These are phyloP conservation scores for Thermoascus crustaceus DNA, from an alignment of 2,329 filamentous ascomycete genomes.

Conservation along the genomic window DNA sequence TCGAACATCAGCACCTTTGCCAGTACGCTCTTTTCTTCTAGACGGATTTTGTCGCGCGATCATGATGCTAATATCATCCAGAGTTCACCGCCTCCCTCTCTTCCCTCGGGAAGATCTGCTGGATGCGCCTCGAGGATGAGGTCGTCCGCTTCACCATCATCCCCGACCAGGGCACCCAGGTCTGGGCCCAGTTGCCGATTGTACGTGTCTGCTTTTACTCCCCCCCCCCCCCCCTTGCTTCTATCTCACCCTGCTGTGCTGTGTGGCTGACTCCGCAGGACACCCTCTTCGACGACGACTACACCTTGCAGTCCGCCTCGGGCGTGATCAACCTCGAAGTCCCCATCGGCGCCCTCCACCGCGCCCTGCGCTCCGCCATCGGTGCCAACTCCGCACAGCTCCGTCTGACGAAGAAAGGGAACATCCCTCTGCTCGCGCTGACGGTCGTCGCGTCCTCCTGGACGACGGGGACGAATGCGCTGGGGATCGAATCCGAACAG, in stretches of 20 bases:
- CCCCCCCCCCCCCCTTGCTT: conserved; percentile 11
- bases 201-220: conserved; percentile 21
- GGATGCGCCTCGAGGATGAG: conserved; percentile 81
- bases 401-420: conserved; percentile 86
- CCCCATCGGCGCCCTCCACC: conserved; percentile 75
- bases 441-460: conserved; percentile 64
- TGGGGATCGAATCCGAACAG: conserved; percentile 43
- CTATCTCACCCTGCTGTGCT: too few species aligned
- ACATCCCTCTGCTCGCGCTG: conserved; percentile 75
- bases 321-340: conserved; percentile 97
- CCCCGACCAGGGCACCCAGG: conserved; percentile 87
- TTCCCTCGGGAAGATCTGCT: conserved; percentile 71
- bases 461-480: conserved; percentile 45
- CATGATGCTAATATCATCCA: conserved; percentile 21
- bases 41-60: conserved; percentile 4
- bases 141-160: conserved; percentile 91
- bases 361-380: conserved; percentile 82
- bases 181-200: conserved; percentile 69
- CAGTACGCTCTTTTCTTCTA: conserved; percentile 34
- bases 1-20: conserved; percentile 46
- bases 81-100: conserved; percentile 56
- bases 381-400: conserved; percentile 75
- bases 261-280: too few species aligned
- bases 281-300: conserved; percentile 73
- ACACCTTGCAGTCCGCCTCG: conserved; percentile 78